Base-by-base conservation (phyloP, 139 green algal species). In the Trebouxia sp. region DNA sequence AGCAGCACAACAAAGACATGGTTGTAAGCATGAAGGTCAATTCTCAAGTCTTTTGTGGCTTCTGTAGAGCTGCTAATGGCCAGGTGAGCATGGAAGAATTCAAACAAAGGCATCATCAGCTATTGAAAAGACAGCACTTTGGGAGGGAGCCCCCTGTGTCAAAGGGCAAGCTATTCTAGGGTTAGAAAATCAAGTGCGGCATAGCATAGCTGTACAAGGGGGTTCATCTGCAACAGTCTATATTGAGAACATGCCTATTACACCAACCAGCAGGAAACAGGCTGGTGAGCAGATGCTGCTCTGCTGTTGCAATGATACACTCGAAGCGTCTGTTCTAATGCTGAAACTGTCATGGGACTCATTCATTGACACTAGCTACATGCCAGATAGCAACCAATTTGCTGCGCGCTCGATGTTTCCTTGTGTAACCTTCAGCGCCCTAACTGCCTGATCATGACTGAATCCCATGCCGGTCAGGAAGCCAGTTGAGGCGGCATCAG, bases 91-190 rank as follows among this genome's bases (percentile, higher is more conserved):
- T 89, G 78, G 82, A 92, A 0, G 92, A 96, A 22, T 91, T 89
- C 28, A 66, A 82, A 22, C 50, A 80, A 37, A 81, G 82, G 15
- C 88, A 94, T 53, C 41, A 92, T 3, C 78, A 80, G 62, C 87
- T 94, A 35, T 80, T 94, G 35, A 84, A 85, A 70, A 79, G 90
- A 58, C 90, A 94, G 84, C 67, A 90, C 80, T 94, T 91, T 86
- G 90, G 90, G 5, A 55, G 82, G 17, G 28, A 75, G 41, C 56
- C 56, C 43, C 62, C 62, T 30, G 5, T 22, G 24, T 43, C 62
- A 45, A 14, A 42, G 20, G 37, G 37, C 62, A 45, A 72, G 20
- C 20, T 72, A 26, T 72, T 72, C 32, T 72, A 72, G 32, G n/a
- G n/a, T 39, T 6, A 17, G 4, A 53, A 53, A 2, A 53, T 53